A percentile compares a stretch with the other conserved stretches of the same genome.
Evolutionary conservation across 257 asterid species (phyloP).

Genomic region (Capsicum chinense): DNA sequence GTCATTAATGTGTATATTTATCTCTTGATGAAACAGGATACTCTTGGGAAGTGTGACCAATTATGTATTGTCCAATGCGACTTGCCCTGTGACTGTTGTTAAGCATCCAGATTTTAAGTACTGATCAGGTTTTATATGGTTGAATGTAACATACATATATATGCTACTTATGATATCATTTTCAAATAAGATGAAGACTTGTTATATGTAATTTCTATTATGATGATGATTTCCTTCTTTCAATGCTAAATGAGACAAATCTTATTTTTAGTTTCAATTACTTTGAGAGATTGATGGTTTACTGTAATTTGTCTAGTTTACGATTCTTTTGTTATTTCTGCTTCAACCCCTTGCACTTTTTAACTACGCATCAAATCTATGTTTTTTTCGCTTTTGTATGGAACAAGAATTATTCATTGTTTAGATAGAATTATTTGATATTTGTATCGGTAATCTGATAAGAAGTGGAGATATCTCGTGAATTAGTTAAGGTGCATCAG

Average conservation of each 20-base stretch:
- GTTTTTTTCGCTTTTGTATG: too few relatives aligned
- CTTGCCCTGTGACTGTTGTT: too few relatives aligned
- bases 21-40: not conserved
- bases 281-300: not conserved
- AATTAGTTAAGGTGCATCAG: not conserved
- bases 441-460: not conserved
- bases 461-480: not conserved
- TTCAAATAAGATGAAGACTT: constrained; percentile 4
- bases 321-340: not conserved
- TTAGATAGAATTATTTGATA: not conserved
- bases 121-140: constrained; percentile 32
- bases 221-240: not conserved
- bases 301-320: not conserved
- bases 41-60: too few relatives aligned
- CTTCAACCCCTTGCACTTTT: not conserved
- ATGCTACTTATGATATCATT: not conserved
- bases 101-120: constrained; percentile 47
- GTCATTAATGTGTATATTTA: not conserved
- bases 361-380: not conserved
- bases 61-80: too few relatives aligned
- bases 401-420: too few relatives aligned
- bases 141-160: not conserved
- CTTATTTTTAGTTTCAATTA: not conserved
- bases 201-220: not conserved
- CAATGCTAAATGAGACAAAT: not conserved